Base-by-base conservation (phyloP, 2,329 filamentous ascomycete genomes). In the Alternaria tenuissima region DNA sequence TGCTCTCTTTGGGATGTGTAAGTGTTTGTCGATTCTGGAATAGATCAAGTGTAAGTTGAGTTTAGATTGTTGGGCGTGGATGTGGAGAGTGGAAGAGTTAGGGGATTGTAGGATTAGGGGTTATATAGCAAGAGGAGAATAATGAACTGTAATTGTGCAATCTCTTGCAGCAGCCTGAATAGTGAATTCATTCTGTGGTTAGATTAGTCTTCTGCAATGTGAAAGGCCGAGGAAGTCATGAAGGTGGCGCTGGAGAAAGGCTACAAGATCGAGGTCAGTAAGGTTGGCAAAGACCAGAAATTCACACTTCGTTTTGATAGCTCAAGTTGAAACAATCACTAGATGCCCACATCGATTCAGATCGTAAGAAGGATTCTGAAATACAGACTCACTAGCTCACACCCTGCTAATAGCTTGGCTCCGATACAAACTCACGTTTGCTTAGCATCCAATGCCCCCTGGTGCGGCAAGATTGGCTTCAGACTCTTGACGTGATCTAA, bases 401-500 rank as follows among this genome's bases (percentile, higher is more conserved):
- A 20, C 1, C 0, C n/a, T 20, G 38, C 18, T 11, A 11, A 20
- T 4, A 20, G 3, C n/a, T 4, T 38, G 36, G n/a, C 4, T 39
- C 38, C 38, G 4, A 20, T 4, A 7, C 3, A 20, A 1, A 39
- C 1, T 11, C 11, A 7, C 9, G 7, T 6, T n/a, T 20, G 11
- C 38, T 53, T 58, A 44, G 49, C 62, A 42, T 72, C 67, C 52
- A 75, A 53, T 11, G 64, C 49, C 5, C 69, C 72, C 42, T 73
- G 49, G 59, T 75, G 72, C 26, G 74, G 70, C 39, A 59, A 30
- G 43, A 74, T 73, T 4, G 74, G 68, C 55, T 64, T 67, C 12
- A 66, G 56, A 0, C 60, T 57, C 16, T 61, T 62, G 9, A 76
- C 73, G 58, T 67, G 74, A 49, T 76, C 74, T 41, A 69, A 67